Base-by-base conservation (phyloP, 164 flowering plant species). In the Stephania cephalantha region DNA sequence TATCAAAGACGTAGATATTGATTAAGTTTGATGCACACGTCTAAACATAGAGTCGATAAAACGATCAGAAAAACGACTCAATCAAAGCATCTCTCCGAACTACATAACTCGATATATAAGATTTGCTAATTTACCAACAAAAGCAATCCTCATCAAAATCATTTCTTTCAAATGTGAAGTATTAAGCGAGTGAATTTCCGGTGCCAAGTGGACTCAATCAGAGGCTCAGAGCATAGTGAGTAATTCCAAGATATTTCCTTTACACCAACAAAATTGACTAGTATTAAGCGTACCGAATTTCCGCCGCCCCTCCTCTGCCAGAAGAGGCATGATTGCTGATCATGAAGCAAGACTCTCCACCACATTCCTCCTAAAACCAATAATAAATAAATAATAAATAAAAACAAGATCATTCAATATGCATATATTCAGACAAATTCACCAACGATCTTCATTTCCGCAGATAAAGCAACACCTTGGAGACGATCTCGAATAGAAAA, bases 321-420 rank as follows among this genome's bases (percentile, higher is more conserved):
- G 46, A 76, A 18, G 85, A 81, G 68, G 88, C 89, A 82, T 87
- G 86, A 75, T 91, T 87, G 64, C 73, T 81, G 66, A 91, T 83
- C 31, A 81, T 81, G 68, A 90, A 91, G 81, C 96, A 90, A 73
- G 82, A 77, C 45, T 82, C 85, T 25, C 96, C 96, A 46, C 89
- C 93, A 79, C 96, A 91, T 74, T 78, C 78, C 70, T 87, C 91
- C 93, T 91, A 72, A 64, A 22, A 53, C 5, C 18, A 67, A 30
- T 35, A 35, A 4, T 30, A 73, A 77, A 11, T n/a, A n/a, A n/a
- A n/a, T n/a, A n/a, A n/a, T n/a, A 29, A 22, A 17, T 5, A 45
- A 22, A 2, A 44, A 9, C 7, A 69, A 58, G 9, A 61, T 61
- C 66, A 2, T 61, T 35, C 42, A 35, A 35, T 35, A 35, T 35